Evolutionary conservation across 2,329 filamentous ascomycete species (phyloP), one percentile per base, ranked within the genome.

Genomic region (Pestalotiopsis sp.): DNA sequence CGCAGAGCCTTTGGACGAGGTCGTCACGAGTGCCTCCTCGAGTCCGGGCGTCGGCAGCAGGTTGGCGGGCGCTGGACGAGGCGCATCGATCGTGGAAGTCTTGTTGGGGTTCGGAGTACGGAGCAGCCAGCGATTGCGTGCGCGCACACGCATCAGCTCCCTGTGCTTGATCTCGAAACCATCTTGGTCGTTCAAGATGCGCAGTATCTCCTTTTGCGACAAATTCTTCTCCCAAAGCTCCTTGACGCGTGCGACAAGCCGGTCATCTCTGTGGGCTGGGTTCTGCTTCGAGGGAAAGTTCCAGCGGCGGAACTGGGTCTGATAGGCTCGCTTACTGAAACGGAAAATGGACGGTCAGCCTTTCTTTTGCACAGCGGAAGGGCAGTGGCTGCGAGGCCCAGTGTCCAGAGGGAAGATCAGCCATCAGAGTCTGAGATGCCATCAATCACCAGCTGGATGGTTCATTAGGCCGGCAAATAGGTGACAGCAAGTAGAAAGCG

Each of bases 181-280:
- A 61, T 85, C 83, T 76, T 95, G 92, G 23, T 89, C 86, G 72
- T 89, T 89, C 69, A 96, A 83, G 36, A 89, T 87, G 31, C 86
- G 84, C 68, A 94, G 83, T 89, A 96, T 96, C 72, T 94, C 91
- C 69, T 87, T 87, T 78, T 94, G 92, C 20, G 84, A 86, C 14
- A 89, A 85, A 76, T 95, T 96, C 73, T 83, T 84, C 77, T 93
- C 90, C 93, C 93, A 96, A 74, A 96, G 84, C 80, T 95, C 88
- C 76, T 90, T 90, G 70, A 95, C 86, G 38, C 93, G 89, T 20
- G 86, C 86, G 56, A 93, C 88, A 7, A 95, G 86, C 27, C 83
- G 83, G 14, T 85, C 83, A 76, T 94, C 91, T 75, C 92, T 92
- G 76, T 94, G 89, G 1, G 90, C 90, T 0, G 90, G 90, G 69